phyloP scores from a whole-genome alignment of 371 early-diverging fungal species.

The Mucor indicus region DNA sequence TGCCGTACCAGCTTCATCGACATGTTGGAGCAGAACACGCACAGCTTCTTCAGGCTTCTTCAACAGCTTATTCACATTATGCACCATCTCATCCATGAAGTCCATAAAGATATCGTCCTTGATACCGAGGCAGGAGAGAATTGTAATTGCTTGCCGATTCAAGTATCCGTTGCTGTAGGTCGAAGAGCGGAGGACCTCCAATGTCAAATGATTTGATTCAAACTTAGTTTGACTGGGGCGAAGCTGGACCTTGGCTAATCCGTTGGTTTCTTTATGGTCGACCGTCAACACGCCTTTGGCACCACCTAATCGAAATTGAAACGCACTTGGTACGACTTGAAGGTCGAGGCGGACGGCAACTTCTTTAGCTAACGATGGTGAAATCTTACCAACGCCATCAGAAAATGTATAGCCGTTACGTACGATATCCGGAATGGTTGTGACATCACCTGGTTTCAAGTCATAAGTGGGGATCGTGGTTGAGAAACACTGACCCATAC shows the following conservation, averaged over 20 bases:
- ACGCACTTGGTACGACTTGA: conserved; percentile 60
- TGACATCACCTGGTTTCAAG: conserved; percentile 31
- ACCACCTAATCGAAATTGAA: conserved; percentile 81
- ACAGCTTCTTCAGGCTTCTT: conserved; percentile 42
- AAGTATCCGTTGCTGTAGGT: conserved; percentile 58
- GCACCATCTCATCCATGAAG: conserved; percentile 45
- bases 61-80: conserved; percentile 46
- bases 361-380: conserved; percentile 47
- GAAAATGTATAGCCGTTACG: conserved; percentile 63
- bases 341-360: conserved; percentile 53
- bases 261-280: conserved; percentile 17
- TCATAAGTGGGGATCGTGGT: conserved; percentile 54
- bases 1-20: conserved; percentile 58
- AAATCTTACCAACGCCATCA: conserved; percentile 85
- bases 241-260: conserved; percentile 43
- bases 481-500: conserved; percentile 81
- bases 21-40: conserved; percentile 41
- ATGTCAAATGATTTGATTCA: conserved; percentile 47
- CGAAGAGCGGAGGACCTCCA: conserved; percentile 65
- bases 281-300: conserved; percentile 76
- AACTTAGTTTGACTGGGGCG: conserved; percentile 76
- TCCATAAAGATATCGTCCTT: conserved; percentile 52
- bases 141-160: conserved; percentile 74
- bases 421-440: conserved; percentile 55
- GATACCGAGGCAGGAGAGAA: conserved; percentile 66